Base-by-base conservation (phyloP, 2,329 filamentous ascomycete genomes). In the Fusarium circinatum region DNA sequence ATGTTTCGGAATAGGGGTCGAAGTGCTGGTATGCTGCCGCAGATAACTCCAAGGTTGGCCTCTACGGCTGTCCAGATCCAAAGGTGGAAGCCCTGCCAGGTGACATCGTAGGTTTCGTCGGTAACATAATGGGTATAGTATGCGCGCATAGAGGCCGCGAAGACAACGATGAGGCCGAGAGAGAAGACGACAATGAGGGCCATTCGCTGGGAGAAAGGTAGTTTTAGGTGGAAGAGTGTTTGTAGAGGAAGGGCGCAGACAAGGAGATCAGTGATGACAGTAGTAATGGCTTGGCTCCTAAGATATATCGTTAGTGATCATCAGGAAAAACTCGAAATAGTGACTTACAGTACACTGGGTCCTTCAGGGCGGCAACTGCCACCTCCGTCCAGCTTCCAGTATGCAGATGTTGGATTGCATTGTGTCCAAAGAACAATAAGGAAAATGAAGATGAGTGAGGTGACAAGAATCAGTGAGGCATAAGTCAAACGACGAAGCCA, bases 61-160 rank as follows among this genome's bases (percentile, higher is more conserved):
- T 85, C 83, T 28, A 84, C 79, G 6, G 83, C 81, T 3, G 83
- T 83, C 83, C 83, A 84, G 36, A 83, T 81, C 83, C 83, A 85
- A 24, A 85, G 75, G 20, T 82, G 72, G 51, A 82, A 82, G 2
- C 83, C 82, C 13, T 83, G 72, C 83, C 83, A 85, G 6, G 83
- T 85, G 1, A 84, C 79, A 67, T 85, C 83, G 72, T 82, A 84
- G 4, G 81, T 83, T 39, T 79, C 48, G 36, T 78, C 70, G 11
- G 82, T 80, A 15, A 84, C 81, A 54, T 79, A 75, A 56, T 80
- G 75, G 26, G 81, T 75, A 78, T 81, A 84, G 65, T 84, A 84
- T 7, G 80, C 78, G 5, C 83, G 78, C 77, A 84, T 77, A 38
- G 78, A 78, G 20, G 80, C 79, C 0, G 82, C 82, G 15, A 82